Percentiles rank a stretch among this genome's conserved stretches.
phyloP scores from a whole-genome alignment of 441 rosid species.

The Erysimum cheiri region DNA sequence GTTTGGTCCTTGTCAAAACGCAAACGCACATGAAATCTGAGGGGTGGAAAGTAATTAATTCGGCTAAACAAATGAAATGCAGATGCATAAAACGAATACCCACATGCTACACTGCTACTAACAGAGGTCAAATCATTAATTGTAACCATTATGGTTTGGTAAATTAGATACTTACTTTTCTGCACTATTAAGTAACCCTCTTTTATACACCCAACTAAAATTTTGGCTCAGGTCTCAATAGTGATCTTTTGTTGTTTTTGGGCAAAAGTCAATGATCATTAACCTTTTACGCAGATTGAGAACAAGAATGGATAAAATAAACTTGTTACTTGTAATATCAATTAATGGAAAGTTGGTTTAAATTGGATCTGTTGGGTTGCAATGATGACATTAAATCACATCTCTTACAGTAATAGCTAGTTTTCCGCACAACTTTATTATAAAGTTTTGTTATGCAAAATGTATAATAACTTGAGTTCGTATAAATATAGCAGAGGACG shows the following conservation, averaged over 20 bases:
- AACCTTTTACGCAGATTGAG: conserved; percentile 22
- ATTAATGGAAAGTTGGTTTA: conserved; percentile 16
- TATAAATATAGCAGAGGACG: conserved; percentile 27
- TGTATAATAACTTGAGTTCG: conserved; percentile 2
- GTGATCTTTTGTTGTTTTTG: no score
- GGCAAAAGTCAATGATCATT: conserved; percentile 26
- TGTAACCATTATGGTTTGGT: neutral
- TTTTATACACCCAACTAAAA: conserved; percentile 13
- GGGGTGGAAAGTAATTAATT: neutral
- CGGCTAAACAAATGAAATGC: neutral
- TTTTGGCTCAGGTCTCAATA: conserved; percentile 4
- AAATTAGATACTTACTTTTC: neutral
- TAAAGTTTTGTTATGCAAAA: neutral
- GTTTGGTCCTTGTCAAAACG: neutral
- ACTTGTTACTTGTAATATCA: neutral
- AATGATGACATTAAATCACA: conserved; percentile 5
- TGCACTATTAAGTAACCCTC: neutral
- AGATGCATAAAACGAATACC: neutral
- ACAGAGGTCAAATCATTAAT: neutral
- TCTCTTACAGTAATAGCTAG: neutral
- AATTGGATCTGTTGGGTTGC: conserved; percentile 20
- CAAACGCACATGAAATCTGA: neutral
- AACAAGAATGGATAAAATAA: neutral
- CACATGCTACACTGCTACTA: neutral
- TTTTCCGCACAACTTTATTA: neutral